These are phyloP conservation scores for Ceratopteris richardii DNA, from an alignment of 75 land plant genomes.

Conservation along the genomic window DNA sequence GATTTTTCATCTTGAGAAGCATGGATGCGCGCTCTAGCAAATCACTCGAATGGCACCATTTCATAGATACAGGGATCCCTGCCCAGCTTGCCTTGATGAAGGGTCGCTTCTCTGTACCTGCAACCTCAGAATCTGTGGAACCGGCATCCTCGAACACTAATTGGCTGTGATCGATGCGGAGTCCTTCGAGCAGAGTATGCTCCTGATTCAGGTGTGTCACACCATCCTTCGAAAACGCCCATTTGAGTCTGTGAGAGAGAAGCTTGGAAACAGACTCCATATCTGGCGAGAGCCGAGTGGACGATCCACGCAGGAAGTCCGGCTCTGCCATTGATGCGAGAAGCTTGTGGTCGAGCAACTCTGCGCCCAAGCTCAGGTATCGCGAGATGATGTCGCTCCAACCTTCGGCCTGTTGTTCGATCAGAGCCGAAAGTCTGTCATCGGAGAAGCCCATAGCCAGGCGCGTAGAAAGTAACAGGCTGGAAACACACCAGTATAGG, in stretches of 20 bases:
- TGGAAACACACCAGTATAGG: slow-evolving; percentile 2
- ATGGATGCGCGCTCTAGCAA: not conserved
- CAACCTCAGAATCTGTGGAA: too few relatives aligned
- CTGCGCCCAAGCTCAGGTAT: slow-evolving; percentile 1
- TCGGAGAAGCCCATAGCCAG: not conserved
- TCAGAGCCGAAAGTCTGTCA: not conserved
- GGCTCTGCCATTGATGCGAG: not conserved
- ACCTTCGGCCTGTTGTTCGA: not conserved
- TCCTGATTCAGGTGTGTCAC: too few relatives aligned
- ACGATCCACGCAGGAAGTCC: not conserved
- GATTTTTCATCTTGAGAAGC: not conserved
- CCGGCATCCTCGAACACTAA: too few relatives aligned
- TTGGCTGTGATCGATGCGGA: too few relatives aligned
- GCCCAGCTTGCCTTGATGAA: not conserved
- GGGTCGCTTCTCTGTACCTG: not conserved
- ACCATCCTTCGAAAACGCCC: too few relatives aligned
- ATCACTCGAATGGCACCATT: not conserved
- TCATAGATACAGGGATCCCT: not conserved
- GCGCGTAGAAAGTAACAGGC: not conserved
- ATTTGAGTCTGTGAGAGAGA: too few relatives aligned
- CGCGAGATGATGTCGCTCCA: not conserved
- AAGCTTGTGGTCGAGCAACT: not conserved
- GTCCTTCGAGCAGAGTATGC: too few relatives aligned
- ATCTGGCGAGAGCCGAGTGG: too few relatives aligned
- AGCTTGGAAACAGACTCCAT: too few relatives aligned